These are phyloP conservation scores for Magnaporthales sp. DNA, from an alignment of 2,329 filamentous ascomycete species.

Conservation along the genomic window DNA sequence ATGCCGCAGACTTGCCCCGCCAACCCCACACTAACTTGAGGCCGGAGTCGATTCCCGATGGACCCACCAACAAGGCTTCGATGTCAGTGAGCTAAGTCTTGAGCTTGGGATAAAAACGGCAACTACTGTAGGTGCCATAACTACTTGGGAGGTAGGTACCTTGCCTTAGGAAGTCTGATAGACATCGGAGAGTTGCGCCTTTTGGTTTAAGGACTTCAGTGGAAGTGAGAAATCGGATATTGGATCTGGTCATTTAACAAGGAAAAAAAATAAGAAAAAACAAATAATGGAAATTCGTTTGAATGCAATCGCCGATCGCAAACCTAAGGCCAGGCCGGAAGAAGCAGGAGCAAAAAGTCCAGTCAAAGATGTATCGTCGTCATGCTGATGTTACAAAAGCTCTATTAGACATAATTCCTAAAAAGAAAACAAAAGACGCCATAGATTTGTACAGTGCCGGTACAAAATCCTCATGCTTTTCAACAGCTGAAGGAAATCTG, in stretches of 20 bases:
- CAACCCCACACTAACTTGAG: not conserved
- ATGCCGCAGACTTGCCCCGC: not conserved
- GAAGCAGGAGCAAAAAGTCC: not conserved
- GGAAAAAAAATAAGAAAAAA: too few relatives aligned
- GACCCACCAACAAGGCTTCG: not conserved
- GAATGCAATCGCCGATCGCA: not conserved
- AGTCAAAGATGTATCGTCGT: not conserved
- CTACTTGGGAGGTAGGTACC: too few relatives aligned
- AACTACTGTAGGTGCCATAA: too few relatives aligned
- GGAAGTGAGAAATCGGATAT: too few relatives aligned
- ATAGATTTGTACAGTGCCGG: not conserved
- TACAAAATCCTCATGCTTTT: not conserved
- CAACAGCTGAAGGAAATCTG: not conserved
- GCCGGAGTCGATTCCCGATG: slow-evolving; percentile 1
- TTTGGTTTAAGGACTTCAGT: not conserved
- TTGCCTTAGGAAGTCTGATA: not conserved
- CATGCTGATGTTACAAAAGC: not conserved
- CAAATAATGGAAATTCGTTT: not conserved
- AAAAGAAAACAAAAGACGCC: not conserved
- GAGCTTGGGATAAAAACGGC: too few relatives aligned
- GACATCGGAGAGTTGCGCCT: not conserved
- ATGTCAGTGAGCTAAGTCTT: not conserved
- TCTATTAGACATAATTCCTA: not conserved
- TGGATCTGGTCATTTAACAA: too few relatives aligned
- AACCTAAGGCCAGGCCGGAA: not conserved